Evolutionary conservation across 129 eudicot species (phyloP).

Genomic region (Flaveria bidentis): DNA sequence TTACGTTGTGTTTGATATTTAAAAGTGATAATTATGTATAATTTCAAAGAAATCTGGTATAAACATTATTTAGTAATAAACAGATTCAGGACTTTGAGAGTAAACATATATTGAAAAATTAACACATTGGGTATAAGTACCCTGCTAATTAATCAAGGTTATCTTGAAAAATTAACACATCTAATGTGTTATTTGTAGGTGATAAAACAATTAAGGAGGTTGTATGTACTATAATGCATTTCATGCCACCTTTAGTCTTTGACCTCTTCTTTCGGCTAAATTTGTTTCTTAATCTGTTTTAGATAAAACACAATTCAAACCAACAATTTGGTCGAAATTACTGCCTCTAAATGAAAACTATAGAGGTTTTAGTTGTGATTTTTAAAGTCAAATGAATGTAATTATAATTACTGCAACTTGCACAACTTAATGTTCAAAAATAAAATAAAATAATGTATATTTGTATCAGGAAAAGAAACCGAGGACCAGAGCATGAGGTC

Average conservation of each 20-base stretch:
- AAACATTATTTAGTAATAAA: no score
- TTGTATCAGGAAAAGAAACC: conserved; percentile 64
- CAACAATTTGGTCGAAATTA: background rate
- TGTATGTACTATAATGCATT: background rate
- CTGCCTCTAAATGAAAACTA: no score
- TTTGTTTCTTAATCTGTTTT: background rate
- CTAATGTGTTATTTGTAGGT: no score
- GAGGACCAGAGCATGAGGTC: conserved; percentile 78
- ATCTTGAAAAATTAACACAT: no score
- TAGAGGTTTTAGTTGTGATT: background rate
- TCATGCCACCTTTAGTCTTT: conserved; percentile 8
- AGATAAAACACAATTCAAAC: background rate
- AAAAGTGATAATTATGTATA: no score
- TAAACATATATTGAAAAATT: no score
- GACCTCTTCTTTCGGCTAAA: background rate
- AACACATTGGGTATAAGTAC: no score
- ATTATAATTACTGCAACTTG: background rate
- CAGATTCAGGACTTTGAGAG: no score
- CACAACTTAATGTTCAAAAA: background rate
- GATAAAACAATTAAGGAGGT: background rate
- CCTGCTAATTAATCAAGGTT: no score
- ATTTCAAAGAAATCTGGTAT: no score
- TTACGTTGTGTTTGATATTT: no score
- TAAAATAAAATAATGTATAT: background rate
- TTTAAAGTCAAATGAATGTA: background rate